Evolutionary conservation across 257 asterid genomes (phyloP).

Genomic region (Mentha longifolia): DNA sequence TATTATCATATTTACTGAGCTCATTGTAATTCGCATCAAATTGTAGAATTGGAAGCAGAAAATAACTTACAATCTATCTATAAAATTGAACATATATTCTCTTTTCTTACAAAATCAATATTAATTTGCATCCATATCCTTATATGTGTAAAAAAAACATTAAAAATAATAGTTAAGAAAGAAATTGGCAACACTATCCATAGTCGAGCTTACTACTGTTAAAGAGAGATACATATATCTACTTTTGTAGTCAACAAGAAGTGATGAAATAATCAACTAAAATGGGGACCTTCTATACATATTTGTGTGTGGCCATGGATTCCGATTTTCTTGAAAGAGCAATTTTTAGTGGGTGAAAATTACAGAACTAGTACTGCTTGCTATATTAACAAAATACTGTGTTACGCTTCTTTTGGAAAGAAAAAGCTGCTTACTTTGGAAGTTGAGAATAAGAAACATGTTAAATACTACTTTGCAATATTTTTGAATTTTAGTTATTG

Average conservation of each 20-base stretch:
- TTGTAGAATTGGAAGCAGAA: not conserved
- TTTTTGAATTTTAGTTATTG: too few species aligned
- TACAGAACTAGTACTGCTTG: conserved; percentile 5
- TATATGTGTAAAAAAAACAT: not conserved
- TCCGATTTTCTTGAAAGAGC: conserved; percentile 38
- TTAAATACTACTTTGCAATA: not conserved
- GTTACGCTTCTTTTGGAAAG: conserved; percentile 35
- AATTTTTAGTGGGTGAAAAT: conserved; percentile 34
- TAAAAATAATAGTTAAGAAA: conserved; percentile 17
- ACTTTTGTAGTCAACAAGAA: not conserved
- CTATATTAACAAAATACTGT: conserved; percentile 17
- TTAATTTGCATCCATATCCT: not conserved
- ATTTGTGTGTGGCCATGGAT: conserved; percentile 28
- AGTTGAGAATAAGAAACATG: conserved; percentile 22
- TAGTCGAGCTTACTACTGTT: not conserved
- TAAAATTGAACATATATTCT: not conserved
- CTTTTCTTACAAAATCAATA: not conserved
- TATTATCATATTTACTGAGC: too few species aligned
- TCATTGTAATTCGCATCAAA: too few species aligned
- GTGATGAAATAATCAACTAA: not conserved
- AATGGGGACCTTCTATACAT: conserved; percentile 22
- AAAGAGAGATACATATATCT: not conserved
- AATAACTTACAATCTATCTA: not conserved
- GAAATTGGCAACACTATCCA: too few species aligned
- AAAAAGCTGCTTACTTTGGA: conserved; percentile 39